Conservation (phyloP, 306 rosid species). For the Quercus dentata region DNA sequence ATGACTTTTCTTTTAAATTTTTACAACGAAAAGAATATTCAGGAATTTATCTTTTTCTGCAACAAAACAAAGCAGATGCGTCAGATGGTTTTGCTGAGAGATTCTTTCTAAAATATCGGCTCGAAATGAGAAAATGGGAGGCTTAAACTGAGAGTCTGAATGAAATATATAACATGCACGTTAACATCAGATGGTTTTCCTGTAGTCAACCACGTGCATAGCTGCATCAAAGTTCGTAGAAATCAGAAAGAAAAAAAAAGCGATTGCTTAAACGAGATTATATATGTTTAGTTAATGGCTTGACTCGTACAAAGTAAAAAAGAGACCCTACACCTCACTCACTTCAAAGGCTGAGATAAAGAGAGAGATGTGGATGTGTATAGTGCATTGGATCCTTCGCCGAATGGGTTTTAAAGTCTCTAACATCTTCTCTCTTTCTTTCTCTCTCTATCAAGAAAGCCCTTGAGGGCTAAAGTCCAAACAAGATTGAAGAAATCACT, state of each 20-base stretch:
- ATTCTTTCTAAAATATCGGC: conserved; percentile 6
- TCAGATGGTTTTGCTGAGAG: background rate
- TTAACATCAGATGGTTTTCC: conserved; percentile 24
- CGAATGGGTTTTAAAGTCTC: conserved; percentile 29
- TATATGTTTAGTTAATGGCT: conserved; percentile 19
- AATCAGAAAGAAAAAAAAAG: conserved; percentile 11
- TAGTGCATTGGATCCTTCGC: conserved; percentile 85
- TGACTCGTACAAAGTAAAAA: conserved; percentile 2
- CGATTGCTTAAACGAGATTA: conserved; percentile 21
- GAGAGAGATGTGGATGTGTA: background rate
- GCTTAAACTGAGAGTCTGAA: background rate
- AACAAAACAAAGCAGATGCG: background rate
- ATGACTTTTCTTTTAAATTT: background rate
- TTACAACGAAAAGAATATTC: background rate
- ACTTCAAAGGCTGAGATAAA: conserved; percentile 10
- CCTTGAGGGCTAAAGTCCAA: conserved; percentile 43
- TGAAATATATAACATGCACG: conserved; percentile 30
- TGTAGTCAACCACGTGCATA: conserved; percentile 49
- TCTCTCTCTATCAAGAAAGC: conserved; percentile 18
- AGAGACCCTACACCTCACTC: background rate
- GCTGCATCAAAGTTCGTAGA: conserved; percentile 40
- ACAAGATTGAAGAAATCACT: conserved; percentile 22
- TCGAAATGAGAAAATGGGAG: conserved; percentile 10
- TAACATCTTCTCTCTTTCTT: background rate
- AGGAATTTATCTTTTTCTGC: background rate